These are phyloP conservation scores for Fraxinus baroniana DNA, from an alignment of 305 asterid genomes.

Conservation along the genomic window DNA sequence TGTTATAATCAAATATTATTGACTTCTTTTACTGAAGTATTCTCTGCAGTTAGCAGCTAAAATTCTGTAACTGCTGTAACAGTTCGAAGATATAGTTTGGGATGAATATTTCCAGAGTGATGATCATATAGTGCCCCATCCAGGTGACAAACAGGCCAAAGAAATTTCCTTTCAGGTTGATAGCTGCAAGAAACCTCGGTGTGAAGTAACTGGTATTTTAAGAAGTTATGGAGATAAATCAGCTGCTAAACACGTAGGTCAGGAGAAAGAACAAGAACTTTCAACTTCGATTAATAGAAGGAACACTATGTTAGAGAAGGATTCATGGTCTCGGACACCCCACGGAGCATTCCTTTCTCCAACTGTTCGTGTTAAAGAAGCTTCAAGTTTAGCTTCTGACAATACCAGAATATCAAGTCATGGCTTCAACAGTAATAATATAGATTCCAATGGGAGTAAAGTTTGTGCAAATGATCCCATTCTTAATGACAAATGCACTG, in stretches of 20 bases:
- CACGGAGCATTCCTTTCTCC: constrained; percentile 44
- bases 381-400: constrained; percentile 49
- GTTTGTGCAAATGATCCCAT: constrained; percentile 40
- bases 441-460: constrained; percentile 33
- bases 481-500: constrained; percentile 38
- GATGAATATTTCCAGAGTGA: constrained; percentile 43
- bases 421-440: constrained; percentile 33
- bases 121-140: constrained; percentile 53
- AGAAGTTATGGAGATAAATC: constrained; percentile 31
- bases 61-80: constrained; percentile 36
- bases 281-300: constrained; percentile 38
- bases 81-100: constrained; percentile 52
- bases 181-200: constrained; percentile 31
- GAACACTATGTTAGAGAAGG: constrained; percentile 50
- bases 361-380: constrained; percentile 38
- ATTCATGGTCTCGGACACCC: constrained; percentile 38
- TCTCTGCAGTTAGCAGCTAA: constrained; percentile 37
- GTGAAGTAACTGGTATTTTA: constrained; percentile 25
- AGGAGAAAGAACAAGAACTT: constrained; percentile 30
- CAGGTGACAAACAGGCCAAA: constrained; percentile 21
- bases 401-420: constrained; percentile 34
- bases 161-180: constrained; percentile 28
- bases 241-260: constrained; percentile 29
- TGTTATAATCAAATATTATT: constrained; percentile 1
- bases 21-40: constrained; percentile 30